A percentile compares a stretch with the other conserved stretches of the same genome.
Conservation (phyloP, 2,329 filamentous ascomycete species). For the Chaetomium sp. region DNA sequence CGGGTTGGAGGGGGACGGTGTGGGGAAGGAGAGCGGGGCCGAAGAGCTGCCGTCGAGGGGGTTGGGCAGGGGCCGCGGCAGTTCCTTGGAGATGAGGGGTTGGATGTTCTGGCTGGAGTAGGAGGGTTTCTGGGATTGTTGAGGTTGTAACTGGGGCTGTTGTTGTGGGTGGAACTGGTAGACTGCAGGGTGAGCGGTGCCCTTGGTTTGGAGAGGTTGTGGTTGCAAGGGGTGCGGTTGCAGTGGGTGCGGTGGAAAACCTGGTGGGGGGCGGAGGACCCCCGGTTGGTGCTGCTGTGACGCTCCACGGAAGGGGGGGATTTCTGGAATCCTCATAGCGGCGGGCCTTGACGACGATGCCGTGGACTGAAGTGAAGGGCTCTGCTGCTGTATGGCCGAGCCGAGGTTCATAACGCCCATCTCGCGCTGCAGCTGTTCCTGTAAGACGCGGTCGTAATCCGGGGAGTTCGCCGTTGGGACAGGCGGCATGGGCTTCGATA, state of each 20-base stretch:
- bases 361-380: slow-evolving; percentile 41
- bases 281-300: slow-evolving; percentile 35
- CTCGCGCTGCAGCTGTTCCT: slow-evolving; percentile 65
- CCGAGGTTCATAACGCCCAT: slow-evolving; percentile 59
- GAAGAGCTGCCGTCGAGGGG: slow-evolving; percentile 30
- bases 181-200: slow-evolving; percentile 7
- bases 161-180: slow-evolving; percentile 34
- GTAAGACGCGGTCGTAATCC: slow-evolving; percentile 63
- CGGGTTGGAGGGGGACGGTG: slow-evolving; percentile 57
- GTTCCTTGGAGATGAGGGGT: slow-evolving; percentile 31
- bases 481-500: slow-evolving; percentile 51
- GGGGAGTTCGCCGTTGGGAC: slow-evolving; percentile 53
- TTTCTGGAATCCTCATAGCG: slow-evolving; percentile 54
- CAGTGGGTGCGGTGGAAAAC: slow-evolving; percentile 9
- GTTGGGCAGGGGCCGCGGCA: slow-evolving; percentile 24
- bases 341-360: slow-evolving; percentile 43
- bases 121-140: slow-evolving; percentile 35
- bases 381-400: slow-evolving; percentile 43
- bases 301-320: slow-evolving; percentile 55
- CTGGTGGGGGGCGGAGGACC: background rate
- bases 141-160: slow-evolving; percentile 23
- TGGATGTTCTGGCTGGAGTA: slow-evolving; percentile 28
- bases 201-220: slow-evolving; percentile 13
- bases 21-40: slow-evolving; percentile 54
- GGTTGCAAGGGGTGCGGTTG: slow-evolving; percentile 27